These are phyloP conservation scores for Glycine latifolia DNA, from an alignment of 306 rosid genomes.

Conservation along the genomic window DNA sequence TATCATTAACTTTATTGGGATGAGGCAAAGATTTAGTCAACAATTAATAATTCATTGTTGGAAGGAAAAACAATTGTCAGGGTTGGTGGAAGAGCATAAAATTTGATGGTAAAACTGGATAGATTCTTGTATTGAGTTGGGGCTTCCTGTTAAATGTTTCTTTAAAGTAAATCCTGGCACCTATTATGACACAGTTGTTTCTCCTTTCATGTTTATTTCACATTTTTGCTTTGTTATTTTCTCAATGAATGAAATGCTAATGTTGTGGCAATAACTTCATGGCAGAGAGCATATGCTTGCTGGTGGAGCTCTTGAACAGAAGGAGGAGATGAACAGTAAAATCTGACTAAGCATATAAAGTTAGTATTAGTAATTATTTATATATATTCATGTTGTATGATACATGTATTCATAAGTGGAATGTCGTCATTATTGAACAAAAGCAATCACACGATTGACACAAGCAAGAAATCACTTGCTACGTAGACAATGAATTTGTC, in stretches of 20 bases:
- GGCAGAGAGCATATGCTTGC: constrained; percentile 69
- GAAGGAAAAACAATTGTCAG: neutral
- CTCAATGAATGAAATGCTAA: constrained; percentile 21
- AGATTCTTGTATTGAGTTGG: neutral
- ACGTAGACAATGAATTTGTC: constrained; percentile 9
- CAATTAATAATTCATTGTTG: neutral
- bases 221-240: constrained; percentile 20
- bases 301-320: constrained; percentile 54
- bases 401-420: constrained; percentile 25
- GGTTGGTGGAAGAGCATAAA: constrained; percentile 3
- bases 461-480: neutral
- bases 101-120: constrained; percentile 7
- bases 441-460: constrained; percentile 28
- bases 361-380: constrained; percentile 29
- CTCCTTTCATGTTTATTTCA: constrained; percentile 21
- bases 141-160: neutral
- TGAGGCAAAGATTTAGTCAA: neutral
- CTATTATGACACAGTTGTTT: neutral
- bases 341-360: constrained; percentile 36
- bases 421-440: constrained; percentile 41
- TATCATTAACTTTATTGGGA: neutral
- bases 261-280: constrained; percentile 13
- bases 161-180: neutral
- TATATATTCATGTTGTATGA: constrained; percentile 25
- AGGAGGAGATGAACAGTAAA: constrained; percentile 41